Evolutionary conservation across 306 rosid genomes (phyloP).

Genomic region (Vigna unguiculata): DNA sequence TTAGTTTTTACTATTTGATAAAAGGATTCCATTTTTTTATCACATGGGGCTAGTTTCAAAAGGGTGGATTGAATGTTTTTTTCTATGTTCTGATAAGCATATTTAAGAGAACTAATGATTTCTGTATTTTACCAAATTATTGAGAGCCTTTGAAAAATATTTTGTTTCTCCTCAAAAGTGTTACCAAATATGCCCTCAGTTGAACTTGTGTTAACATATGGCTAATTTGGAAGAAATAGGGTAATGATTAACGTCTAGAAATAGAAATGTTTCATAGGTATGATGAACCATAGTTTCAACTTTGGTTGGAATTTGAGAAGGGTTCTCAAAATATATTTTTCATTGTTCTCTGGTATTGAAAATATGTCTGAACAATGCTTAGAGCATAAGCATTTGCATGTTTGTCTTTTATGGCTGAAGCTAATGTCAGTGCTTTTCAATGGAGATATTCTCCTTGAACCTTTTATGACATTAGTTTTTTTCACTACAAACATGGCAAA

Average conservation of each 20-base stretch:
- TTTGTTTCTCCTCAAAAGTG: neutral
- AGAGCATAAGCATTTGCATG: neutral
- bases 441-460: constrained; percentile 17
- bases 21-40: neutral
- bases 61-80: neutral
- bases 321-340: neutral
- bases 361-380: neutral
- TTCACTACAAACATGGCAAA: neutral
- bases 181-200: neutral
- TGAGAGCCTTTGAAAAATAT: neutral
- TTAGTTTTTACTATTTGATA: neutral
- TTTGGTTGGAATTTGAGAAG: constrained; percentile 29
- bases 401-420: constrained; percentile 4
- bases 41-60: neutral
- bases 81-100: neutral
- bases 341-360: neutral
- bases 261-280: constrained; percentile 1
- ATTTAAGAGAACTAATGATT: neutral
- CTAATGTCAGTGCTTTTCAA: neutral
- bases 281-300: neutral
- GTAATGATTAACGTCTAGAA: neutral
- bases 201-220: neutral
- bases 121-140: neutral
- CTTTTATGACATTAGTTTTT: neutral
- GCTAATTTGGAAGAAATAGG: neutral